A percentile compares a stretch with the other conserved stretches of the same genome.
phyloP scores from a whole-genome alignment of 2,329 filamentous ascomycete genomes.

The Alternaria gansuensis region DNA sequence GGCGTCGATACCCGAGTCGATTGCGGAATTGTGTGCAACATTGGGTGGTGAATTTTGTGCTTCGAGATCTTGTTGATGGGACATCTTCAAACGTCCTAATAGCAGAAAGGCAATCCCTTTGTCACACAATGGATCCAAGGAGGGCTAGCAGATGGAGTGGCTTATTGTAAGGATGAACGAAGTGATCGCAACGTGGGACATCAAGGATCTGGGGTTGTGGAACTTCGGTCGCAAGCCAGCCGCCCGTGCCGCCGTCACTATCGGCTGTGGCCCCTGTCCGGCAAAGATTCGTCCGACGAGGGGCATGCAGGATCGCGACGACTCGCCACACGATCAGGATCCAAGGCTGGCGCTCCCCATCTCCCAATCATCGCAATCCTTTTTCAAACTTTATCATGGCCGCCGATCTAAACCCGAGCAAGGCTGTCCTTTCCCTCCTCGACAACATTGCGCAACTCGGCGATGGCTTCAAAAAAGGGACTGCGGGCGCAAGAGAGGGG shows the following conservation, averaged over 20 bases:
- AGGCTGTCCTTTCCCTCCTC: constrained; percentile 31
- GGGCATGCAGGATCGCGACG: neutral
- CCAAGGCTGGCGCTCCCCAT: neutral
- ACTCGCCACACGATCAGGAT: neutral
- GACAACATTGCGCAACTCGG: constrained; percentile 31
- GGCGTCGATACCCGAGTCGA: constrained; percentile 31
- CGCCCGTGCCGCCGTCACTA: neutral
- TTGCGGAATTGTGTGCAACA: neutral
- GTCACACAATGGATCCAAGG: neutral
- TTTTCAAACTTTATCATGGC: constrained; percentile 8
- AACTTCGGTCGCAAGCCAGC: neutral
- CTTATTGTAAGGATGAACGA: neutral
- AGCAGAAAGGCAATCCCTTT: constrained; percentile 1
- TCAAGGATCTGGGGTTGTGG: constrained; percentile 1
- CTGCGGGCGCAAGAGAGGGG: constrained; percentile 30
- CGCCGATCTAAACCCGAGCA: constrained; percentile 1
- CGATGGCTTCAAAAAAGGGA: constrained; percentile 28
- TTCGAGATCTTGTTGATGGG: neutral
- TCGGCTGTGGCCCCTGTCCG: neutral
- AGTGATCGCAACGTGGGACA: neutral
- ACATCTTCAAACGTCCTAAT: constrained; percentile 1
- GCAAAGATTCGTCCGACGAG: constrained; percentile 3
- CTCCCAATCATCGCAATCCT: neutral
- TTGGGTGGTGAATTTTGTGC: neutral
- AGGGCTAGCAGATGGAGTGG: constrained; percentile 5